Conservation (phyloP, 305 asterid genomes). For the Solanum hybrid region DNA sequence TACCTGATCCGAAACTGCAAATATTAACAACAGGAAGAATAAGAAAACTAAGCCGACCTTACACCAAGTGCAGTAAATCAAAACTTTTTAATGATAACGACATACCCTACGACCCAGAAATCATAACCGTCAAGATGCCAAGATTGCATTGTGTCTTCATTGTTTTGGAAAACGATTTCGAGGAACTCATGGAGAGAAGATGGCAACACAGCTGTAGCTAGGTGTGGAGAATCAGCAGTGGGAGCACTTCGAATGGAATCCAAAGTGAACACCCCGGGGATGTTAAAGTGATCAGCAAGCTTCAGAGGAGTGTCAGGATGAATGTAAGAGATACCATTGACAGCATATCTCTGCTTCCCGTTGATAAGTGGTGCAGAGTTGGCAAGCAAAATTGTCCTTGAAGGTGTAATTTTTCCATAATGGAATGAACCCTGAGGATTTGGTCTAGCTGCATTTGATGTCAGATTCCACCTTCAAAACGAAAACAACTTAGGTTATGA, state of each 20-base stretch:
- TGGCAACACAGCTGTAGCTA: slow-evolving; percentile 51
- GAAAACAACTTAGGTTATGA: neutral
- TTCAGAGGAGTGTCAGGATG: slow-evolving; percentile 61
- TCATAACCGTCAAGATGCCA: slow-evolving; percentile 87
- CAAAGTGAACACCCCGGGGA: slow-evolving; percentile 53
- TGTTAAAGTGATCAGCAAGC: slow-evolving; percentile 71
- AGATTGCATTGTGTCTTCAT: slow-evolving; percentile 50
- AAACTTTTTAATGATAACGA: neutral
- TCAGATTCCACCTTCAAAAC: slow-evolving; percentile 62
- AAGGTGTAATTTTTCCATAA: slow-evolving; percentile 43
- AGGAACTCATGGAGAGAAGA: slow-evolving; percentile 61
- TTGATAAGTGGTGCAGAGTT: slow-evolving; percentile 52
- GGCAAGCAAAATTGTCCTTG: slow-evolving; percentile 60
- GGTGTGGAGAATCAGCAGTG: slow-evolving; percentile 27
- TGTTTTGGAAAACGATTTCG: slow-evolving; percentile 55
- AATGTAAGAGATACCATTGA: slow-evolving; percentile 50
- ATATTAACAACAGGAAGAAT: neutral
- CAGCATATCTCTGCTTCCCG: slow-evolving; percentile 61
- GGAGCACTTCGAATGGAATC: slow-evolving; percentile 51
- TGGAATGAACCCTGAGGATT: slow-evolving; percentile 87
- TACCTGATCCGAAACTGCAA: slow-evolving; percentile 56
- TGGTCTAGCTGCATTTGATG: slow-evolving; percentile 79
- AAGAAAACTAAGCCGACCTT: neutral
- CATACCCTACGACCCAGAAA: slow-evolving; percentile 82
- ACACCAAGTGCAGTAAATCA: neutral